Base-by-base conservation (phyloP, 2,329 filamentous ascomycete species). In the Colletotrichum cordylinicola region DNA sequence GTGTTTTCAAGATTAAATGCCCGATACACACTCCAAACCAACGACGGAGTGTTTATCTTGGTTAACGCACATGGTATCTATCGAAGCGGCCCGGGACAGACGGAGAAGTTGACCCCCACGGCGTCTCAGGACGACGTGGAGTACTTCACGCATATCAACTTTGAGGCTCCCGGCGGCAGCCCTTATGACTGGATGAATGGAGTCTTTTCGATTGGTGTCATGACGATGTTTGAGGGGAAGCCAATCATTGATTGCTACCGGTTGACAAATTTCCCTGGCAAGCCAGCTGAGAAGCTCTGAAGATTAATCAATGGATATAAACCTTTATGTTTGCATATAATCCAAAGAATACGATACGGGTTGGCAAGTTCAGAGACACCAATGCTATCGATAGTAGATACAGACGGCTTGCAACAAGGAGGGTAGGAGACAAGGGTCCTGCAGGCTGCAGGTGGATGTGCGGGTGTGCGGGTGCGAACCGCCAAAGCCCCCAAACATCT, bases 191-290 rank as follows among this genome's bases (percentile, higher is more conserved):
- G 79, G 79, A 77, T 80, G 77, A 80, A 80, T 52, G 71, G 75
- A 12, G 70, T 78, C 1, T 72, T 79, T 6, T 78, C 78, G 1
- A 13, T 80, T 16, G 79, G 78, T 3, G 78, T 77, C 4, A 79
- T 79, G 79, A 73, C 67, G 9, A 79, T 79, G 78, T 77, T 73
- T 24, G 70, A 79, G 21, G 78, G 76, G 9, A 71, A 58, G 62
- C 78, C 78, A 9, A 67, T 79, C 12, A 79, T 80, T 33, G 78
- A 80, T 29, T 79, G 78, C 27, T 80, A 79, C 27, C 75, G 78
- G 10, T 37, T 80, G 37, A 80, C 79, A 1, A 80, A 80, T n/a
- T 79, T 80, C 18, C 78, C 78, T 9, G 68, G 31, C 21, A 27
- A 27, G 12, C 29, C 37, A 18, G 67, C 77, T 16, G 78, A 70